These are phyloP conservation scores for Saccharomyces mikatae DNA, from an alignment of 805 yeast species.

Conservation along the genomic window DNA sequence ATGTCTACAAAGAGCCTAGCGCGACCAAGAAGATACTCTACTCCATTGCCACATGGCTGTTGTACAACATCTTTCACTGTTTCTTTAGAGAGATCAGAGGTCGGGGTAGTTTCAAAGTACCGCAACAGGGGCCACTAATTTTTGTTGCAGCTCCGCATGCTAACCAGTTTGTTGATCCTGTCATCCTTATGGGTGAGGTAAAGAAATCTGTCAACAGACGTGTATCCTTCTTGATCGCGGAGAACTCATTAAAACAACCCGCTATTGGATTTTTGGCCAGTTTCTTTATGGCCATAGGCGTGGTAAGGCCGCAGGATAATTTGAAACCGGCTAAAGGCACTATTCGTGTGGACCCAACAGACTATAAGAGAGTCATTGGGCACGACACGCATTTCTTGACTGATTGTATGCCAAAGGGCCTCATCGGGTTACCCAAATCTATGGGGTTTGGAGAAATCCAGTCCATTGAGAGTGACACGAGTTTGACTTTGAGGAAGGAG, in stretches of 20 bases:
- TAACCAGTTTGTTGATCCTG: slow-evolving; percentile 78
- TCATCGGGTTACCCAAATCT: slow-evolving; percentile 68
- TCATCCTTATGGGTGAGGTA: slow-evolving; percentile 76
- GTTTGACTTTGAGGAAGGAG: slow-evolving; percentile 58
- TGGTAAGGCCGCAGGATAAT: slow-evolving; percentile 85
- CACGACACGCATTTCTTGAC: slow-evolving; percentile 55
- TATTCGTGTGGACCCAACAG: slow-evolving; percentile 44
- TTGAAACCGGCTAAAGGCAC: slow-evolving; percentile 59
- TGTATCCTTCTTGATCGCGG: slow-evolving; percentile 79
- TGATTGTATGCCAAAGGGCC: slow-evolving; percentile 54
- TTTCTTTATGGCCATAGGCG: slow-evolving; percentile 79
- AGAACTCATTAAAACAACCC: slow-evolving; percentile 53
- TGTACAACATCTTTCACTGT: slow-evolving; percentile 44
- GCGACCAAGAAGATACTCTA: slow-evolving; percentile 35
- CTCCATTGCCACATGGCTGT: slow-evolving; percentile 45
- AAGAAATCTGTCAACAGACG: slow-evolving; percentile 57
- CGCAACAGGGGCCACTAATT: slow-evolving; percentile 71
- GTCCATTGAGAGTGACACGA: slow-evolving; percentile 64
- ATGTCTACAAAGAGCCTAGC: slow-evolving; percentile 34
- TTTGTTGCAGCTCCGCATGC: slow-evolving; percentile 97
- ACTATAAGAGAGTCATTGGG: slow-evolving; percentile 49
- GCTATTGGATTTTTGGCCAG: slow-evolving; percentile 73
- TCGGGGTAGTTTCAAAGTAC: slow-evolving; percentile 73
- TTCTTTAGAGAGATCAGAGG: slow-evolving; percentile 87
- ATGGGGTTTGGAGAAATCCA: slow-evolving; percentile 68